A percentile compares a stretch with the other conserved stretches of the same genome.
Evolutionary conservation across 2,329 filamentous ascomycete genomes (phyloP).

Genomic region (Fusarium camptoceras): DNA sequence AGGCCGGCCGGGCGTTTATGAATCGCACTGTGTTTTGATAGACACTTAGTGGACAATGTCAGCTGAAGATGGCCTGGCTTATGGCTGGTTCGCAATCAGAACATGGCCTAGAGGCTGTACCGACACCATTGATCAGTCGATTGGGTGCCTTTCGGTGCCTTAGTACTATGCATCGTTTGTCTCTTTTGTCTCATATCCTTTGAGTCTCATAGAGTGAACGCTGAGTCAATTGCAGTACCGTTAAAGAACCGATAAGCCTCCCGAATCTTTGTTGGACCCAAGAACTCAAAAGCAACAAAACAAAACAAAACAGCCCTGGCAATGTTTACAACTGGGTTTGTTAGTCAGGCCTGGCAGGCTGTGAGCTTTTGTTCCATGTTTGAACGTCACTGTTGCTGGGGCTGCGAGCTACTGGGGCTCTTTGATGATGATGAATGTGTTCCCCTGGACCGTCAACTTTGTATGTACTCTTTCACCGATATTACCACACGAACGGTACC

Average conservation of each 20-base stretch:
- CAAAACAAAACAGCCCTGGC: slow-evolving; percentile 7
- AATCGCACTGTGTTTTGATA: slow-evolving; percentile 42
- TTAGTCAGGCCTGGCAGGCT: not conserved
- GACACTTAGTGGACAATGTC: slow-evolving; percentile 10
- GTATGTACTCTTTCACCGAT: slow-evolving; percentile 39
- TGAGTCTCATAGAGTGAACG: not conserved
- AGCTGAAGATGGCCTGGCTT: slow-evolving; percentile 19
- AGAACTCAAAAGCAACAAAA: slow-evolving; percentile 13
- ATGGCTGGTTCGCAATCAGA: slow-evolving; percentile 15
- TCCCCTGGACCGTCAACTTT: slow-evolving; percentile 25
- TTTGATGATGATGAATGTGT: slow-evolving; percentile 30
- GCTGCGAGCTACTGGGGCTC: slow-evolving; percentile 36
- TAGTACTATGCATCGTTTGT: not conserved
- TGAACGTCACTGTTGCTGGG: slow-evolving; percentile 36
- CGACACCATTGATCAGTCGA: slow-evolving; percentile 13
- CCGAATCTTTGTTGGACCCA: slow-evolving; percentile 13
- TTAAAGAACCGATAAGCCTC: slow-evolving; percentile 10
- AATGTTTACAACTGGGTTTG: not conserved
- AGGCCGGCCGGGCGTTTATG: not conserved
- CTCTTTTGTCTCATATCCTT: slow-evolving; percentile 1
- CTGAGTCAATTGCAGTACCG: not conserved
- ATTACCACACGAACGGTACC: slow-evolving; percentile 28
- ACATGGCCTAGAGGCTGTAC: not conserved
- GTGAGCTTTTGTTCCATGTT: slow-evolving; percentile 32
- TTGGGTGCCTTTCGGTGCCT: not conserved